Conservation (phyloP, 1,284 basidiomycete genomes). For the Sanguinoderma infundibulare region DNA sequence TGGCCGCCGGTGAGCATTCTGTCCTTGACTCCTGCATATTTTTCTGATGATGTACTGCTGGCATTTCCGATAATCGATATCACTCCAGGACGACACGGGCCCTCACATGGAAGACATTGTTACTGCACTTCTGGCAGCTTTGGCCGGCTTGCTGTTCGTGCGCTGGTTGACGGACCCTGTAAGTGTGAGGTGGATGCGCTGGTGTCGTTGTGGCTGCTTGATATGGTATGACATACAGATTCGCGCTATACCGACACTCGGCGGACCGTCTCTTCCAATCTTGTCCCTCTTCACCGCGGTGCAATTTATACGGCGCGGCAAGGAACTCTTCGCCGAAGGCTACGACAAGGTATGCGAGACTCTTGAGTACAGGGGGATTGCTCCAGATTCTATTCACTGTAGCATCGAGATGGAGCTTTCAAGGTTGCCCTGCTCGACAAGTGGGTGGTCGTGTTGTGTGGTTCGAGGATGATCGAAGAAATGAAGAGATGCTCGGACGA, state of each 20-base stretch:
- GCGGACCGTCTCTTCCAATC: slow-evolving; percentile 12
- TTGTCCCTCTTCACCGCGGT: slow-evolving; percentile 28
- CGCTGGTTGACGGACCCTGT: neutral
- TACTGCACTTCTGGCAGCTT: no score
- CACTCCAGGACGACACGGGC: no score
- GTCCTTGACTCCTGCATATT: no score
- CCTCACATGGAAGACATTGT: neutral
- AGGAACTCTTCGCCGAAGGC: slow-evolving; percentile 20
- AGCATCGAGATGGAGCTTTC: slow-evolving; percentile 35
- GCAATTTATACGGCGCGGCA: slow-evolving; percentile 12
- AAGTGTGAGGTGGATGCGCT: neutral
- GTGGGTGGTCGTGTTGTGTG: slow-evolving; percentile 40
- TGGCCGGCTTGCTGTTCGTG: neutral
- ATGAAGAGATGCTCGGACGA: slow-evolving; percentile 39
- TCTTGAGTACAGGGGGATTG: neutral
- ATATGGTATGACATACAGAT: no score
- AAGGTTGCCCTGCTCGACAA: slow-evolving; percentile 35
- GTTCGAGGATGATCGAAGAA: slow-evolving; percentile 39
- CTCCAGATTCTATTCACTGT: neutral
- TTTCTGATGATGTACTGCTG: no score
- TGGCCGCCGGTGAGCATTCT: no score
- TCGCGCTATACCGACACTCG: neutral
- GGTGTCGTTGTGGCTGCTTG: no score
- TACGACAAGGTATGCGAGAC: slow-evolving; percentile 13
- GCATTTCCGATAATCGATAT: no score